Evolutionary conservation across 352 stramenopile species (phyloP).

Genomic region (Phytophthora syringae): DNA sequence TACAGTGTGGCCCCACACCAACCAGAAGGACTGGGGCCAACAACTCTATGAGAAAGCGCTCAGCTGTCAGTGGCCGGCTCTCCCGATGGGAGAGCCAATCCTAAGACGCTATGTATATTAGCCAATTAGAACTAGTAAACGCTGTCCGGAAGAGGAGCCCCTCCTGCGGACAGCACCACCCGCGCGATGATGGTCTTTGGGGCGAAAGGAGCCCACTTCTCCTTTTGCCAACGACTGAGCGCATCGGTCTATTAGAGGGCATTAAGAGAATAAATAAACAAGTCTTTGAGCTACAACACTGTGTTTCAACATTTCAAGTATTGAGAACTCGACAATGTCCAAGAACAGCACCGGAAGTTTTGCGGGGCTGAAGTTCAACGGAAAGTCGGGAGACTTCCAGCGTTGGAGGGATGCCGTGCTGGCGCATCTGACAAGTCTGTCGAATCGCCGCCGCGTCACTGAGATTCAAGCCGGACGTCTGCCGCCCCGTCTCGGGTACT

Average conservation of each 20-base stretch:
- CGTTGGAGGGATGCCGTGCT: slow-evolving; percentile 1
- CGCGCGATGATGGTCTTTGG: background rate
- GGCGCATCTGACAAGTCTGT: slow-evolving; percentile 2
- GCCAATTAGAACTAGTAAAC: slow-evolving; percentile 4
- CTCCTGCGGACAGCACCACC: background rate
- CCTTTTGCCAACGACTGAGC: background rate
- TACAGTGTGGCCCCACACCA: background rate
- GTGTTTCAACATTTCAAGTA: no score
- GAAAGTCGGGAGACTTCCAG: slow-evolving; percentile 1
- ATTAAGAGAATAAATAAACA: background rate
- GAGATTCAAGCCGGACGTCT: slow-evolving; percentile 1
- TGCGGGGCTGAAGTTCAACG: no score
- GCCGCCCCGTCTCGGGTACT: slow-evolving; percentile 1
- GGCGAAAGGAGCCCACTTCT: background rate
- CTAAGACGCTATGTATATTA: background rate
- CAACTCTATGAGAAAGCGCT: background rate
- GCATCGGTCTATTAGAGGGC: background rate
- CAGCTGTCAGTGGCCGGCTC: background rate
- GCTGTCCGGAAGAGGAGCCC: slow-evolving; percentile 1
- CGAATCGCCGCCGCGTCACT: background rate
- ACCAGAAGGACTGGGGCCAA: background rate
- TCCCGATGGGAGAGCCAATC: slow-evolving; percentile 2
- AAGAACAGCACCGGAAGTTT: no score
- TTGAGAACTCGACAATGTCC: no score
- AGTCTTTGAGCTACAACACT: background rate